Base-by-base conservation (phyloP, 371 early-diverging fungal species). In the Actinomucor elegans region DNA sequence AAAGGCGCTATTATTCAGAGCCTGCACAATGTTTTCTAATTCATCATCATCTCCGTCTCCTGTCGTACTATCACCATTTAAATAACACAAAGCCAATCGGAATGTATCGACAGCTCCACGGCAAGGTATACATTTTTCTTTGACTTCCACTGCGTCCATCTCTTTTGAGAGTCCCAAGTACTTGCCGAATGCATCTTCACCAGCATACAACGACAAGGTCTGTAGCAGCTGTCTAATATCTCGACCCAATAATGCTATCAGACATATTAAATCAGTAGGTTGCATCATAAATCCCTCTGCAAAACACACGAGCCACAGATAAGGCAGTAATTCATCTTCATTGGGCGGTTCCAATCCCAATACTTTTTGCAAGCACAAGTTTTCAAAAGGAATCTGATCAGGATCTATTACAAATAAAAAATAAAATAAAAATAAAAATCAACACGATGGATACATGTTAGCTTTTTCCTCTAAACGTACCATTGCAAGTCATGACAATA, bases 401-500 rank as follows among this genome's bases (percentile, higher is more conserved):
- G 54, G 46, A 36, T 71, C 71, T 71, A 52, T 15, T 12, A 18
- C 4, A 28, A 10, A 36, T 33, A 31, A 11, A 20, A 10, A 29
- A 20, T 18, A 45, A 43, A 41, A 3, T 38, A 46, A 12, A 14
- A 20, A n/a, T 38, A 11, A 5, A 18, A 11, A 23, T 38, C 5
- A 38, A 23, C 21, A 23, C 21, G 18, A 11, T 9, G 21, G 20
- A 38, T 4, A 1, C 8, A 38, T 38, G 10, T 11, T 32, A 10
- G 23, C 32, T 21, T 5, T 46, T 35, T 29, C 50, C 26, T 27
- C 14, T 23, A 34, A 5, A 29, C 59, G 67, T 77, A 85, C 88
- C 84, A 61, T 88, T 87, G 67, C 91, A 89, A 0, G 91, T 92
- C 64, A 93, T 77, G 15, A 93, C 78, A 18, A 94, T 91, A 0